These are phyloP conservation scores for Retiboletus fuscus DNA, from an alignment of 1,284 basidiomycete species.

Conservation along the genomic window DNA sequence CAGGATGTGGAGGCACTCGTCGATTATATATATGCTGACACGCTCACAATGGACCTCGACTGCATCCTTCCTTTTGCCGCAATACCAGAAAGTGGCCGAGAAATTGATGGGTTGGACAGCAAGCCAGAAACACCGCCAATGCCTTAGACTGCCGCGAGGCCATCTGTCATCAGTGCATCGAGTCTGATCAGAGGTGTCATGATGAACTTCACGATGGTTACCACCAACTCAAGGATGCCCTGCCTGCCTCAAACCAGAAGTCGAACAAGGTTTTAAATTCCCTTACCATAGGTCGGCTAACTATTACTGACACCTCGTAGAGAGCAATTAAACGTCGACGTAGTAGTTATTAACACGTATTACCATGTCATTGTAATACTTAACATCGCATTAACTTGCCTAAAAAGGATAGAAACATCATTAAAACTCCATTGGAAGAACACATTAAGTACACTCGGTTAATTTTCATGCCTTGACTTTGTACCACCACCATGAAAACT, in stretches of 20 bases:
- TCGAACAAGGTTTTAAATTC: too few species aligned
- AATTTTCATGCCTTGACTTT: too few species aligned
- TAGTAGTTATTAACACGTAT: too few species aligned
- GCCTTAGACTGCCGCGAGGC: background rate
- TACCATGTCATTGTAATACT: too few species aligned
- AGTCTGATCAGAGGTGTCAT: constrained; percentile 56
- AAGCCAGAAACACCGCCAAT: constrained; percentile 75
- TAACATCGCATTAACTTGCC: too few species aligned
- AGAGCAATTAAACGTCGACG: too few species aligned
- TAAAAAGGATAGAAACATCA: too few species aligned
- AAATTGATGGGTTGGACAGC: constrained; percentile 97
- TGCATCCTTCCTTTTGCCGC: constrained; percentile 99
- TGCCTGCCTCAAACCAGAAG: constrained; percentile 74
- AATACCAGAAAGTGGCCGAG: constrained; percentile 97
- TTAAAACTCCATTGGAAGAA: too few species aligned
- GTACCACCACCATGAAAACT: too few species aligned
- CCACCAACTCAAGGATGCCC: constrained; percentile 83
- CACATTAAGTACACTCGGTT: too few species aligned
- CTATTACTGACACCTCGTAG: too few species aligned
- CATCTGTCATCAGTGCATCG: background rate
- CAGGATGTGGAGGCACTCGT: constrained; percentile 97
- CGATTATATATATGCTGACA: constrained; percentile 98
- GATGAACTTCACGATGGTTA: constrained; percentile 90
- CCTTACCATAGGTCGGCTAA: too few species aligned
- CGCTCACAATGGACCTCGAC: constrained; percentile 94